phyloP scores from a whole-genome alignment of 257 asterid genomes.

The Rubia yunnanensis region DNA sequence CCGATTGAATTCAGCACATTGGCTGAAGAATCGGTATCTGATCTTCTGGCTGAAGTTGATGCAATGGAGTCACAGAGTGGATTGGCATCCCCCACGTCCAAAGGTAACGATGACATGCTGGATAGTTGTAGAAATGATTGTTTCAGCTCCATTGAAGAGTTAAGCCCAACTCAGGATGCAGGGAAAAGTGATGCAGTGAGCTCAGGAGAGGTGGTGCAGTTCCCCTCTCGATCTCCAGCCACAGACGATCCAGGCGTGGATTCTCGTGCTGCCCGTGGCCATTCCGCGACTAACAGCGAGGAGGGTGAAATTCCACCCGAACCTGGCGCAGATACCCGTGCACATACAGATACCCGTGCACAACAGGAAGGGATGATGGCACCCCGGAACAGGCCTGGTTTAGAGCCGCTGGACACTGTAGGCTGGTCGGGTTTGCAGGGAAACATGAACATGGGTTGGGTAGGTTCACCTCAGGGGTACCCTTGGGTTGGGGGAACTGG shows the following conservation, averaged over 20 bases:
- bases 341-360: no score
- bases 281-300: slow-evolving; percentile 75
- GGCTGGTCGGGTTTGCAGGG: slow-evolving; percentile 60
- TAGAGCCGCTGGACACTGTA: slow-evolving; percentile 34
- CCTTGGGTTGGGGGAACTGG: slow-evolving; percentile 40
- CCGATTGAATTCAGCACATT: slow-evolving; percentile 37
- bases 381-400: slow-evolving; percentile 20
- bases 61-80: slow-evolving; percentile 45
- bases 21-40: slow-evolving; percentile 48
- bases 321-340: slow-evolving; percentile 39
- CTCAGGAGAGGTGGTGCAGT: slow-evolving; percentile 24
- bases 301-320: slow-evolving; percentile 64
- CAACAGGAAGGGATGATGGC: slow-evolving; percentile 29
- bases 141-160: slow-evolving; percentile 41
- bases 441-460: slow-evolving; percentile 58
- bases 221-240: slow-evolving; percentile 20
- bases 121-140: slow-evolving; percentile 32
- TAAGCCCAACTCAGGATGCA: slow-evolving; percentile 29
- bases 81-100: slow-evolving; percentile 43
- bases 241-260: slow-evolving; percentile 23
- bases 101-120: slow-evolving; percentile 29
- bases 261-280: slow-evolving; percentile 34
- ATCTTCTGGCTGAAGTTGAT: slow-evolving; percentile 46
- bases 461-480: slow-evolving; percentile 56
- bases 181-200: slow-evolving; percentile 41